These are phyloP conservation scores for Alternaria sp. DNA, from an alignment of 2,329 filamentous ascomycete genomes.

Conservation along the genomic window DNA sequence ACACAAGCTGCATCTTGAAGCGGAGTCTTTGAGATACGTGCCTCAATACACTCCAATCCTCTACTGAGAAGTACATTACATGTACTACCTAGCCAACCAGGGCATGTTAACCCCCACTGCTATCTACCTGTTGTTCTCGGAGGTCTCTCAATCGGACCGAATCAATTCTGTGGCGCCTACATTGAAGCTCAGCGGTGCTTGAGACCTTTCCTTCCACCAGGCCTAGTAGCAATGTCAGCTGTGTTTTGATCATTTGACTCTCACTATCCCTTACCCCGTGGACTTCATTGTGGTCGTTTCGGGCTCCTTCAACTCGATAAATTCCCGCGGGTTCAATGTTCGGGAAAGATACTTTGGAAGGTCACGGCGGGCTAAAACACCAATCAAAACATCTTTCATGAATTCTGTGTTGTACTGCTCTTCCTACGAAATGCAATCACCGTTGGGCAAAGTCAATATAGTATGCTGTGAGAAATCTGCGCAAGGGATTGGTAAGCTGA, in stretches of 20 bases:
- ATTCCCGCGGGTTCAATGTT: neutral
- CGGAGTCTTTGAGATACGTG: neutral
- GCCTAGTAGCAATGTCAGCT: neutral
- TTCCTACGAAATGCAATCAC: neutral
- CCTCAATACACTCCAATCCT: neutral
- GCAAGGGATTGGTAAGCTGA: neutral
- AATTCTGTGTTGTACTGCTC: neutral
- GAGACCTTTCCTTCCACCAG: neutral
- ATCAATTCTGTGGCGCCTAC: neutral
- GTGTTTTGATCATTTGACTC: neutral
- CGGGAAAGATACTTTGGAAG: neutral
- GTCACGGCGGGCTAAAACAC: neutral
- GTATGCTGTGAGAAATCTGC: neutral
- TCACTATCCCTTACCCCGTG: neutral
- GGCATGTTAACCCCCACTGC: neutral
- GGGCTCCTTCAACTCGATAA: neutral
- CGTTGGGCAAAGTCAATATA: neutral
- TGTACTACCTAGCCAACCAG: neutral
- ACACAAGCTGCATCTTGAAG: neutral
- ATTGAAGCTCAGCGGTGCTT: neutral
- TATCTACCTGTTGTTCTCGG: neutral
- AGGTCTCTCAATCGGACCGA: constrained; percentile 2
- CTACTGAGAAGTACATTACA: neutral
- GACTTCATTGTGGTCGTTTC: neutral
- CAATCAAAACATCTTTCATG: neutral